These are phyloP conservation scores for Aspergillus mulundensis DNA, from an alignment of 495 filamentous ascomycete species.

Conservation along the genomic window DNA sequence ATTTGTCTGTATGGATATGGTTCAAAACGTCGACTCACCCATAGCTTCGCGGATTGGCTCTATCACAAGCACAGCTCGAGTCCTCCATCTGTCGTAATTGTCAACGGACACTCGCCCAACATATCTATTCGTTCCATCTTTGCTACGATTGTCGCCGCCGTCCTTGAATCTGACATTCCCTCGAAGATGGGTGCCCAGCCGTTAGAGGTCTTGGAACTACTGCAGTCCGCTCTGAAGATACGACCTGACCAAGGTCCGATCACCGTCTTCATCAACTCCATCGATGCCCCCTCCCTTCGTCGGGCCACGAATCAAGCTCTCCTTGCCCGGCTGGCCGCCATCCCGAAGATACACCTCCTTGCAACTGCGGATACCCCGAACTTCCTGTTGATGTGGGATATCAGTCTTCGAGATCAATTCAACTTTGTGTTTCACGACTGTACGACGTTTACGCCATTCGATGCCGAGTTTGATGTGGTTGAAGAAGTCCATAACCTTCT, in stretches of 20 bases:
- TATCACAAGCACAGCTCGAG: constrained; percentile 43
- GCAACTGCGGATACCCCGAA: constrained; percentile 83
- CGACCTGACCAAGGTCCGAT: constrained; percentile 44
- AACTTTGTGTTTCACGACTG: constrained; percentile 90
- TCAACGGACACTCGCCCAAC: constrained; percentile 82
- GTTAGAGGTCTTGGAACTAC: constrained; percentile 59
- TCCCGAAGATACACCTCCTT: constrained; percentile 68
- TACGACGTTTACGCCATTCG: constrained; percentile 79
- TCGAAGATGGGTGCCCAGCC: constrained; percentile 59
- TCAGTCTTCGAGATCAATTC: constrained; percentile 68
- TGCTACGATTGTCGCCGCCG: constrained; percentile 61
- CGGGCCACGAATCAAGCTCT: constrained; percentile 63
- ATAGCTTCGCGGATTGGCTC: constrained; percentile 71
- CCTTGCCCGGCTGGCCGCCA: constrained; percentile 70
- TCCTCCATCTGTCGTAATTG: constrained; percentile 65
- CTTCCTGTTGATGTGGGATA: constrained; percentile 87
- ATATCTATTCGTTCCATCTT: constrained; percentile 77
- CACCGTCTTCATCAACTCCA: constrained; percentile 76
- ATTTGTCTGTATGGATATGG: constrained; percentile 91
- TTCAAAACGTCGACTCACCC: constrained; percentile 73
- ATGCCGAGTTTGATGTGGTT: constrained; percentile 70
- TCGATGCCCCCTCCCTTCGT: constrained; percentile 76
- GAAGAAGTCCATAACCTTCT: constrained; percentile 83
- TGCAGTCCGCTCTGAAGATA: constrained; percentile 55
- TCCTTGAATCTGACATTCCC: constrained; percentile 53